These are phyloP conservation scores for Candida ipomoeae DNA, from an alignment of 805 yeast species.

Conservation along the genomic window DNA sequence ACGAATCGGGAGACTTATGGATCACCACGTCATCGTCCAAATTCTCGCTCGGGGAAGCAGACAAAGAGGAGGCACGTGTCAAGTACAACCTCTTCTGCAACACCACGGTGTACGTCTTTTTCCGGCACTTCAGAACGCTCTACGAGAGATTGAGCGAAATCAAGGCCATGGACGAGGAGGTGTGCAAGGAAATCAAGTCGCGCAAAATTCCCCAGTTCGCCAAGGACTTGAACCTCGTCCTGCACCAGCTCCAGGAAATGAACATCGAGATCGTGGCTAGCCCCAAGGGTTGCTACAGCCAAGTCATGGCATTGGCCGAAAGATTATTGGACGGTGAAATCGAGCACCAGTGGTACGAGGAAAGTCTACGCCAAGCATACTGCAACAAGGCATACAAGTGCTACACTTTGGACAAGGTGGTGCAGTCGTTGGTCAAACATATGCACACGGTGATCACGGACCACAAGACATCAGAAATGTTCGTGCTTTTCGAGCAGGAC, in stretches of 20 bases:
- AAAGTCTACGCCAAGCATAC: constrained; percentile 89
- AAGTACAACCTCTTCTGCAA: constrained; percentile 80
- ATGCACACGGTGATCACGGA: constrained; percentile 82
- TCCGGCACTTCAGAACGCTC: constrained; percentile 78
- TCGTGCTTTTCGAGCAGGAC: constrained; percentile 79
- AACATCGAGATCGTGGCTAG: constrained; percentile 65
- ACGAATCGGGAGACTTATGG: constrained; percentile 41
- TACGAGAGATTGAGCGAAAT: constrained; percentile 78
- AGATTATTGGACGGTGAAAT: constrained; percentile 81
- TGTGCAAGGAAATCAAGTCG: constrained; percentile 63
- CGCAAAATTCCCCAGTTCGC: constrained; percentile 74
- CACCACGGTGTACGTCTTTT: constrained; percentile 81
- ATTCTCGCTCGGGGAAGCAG: constrained; percentile 25
- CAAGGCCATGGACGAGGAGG: constrained; percentile 65
- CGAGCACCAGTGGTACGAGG: constrained; percentile 95
- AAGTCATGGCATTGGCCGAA: constrained; percentile 70
- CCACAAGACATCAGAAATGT: constrained; percentile 71
- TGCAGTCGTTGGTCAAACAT: constrained; percentile 70
- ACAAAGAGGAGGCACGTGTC: constrained; percentile 38
- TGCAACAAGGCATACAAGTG: constrained; percentile 89
- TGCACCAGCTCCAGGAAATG: constrained; percentile 76
- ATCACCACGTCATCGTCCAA: constrained; percentile 32
- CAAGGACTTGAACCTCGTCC: constrained; percentile 74
- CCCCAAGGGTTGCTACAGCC: constrained; percentile 62
- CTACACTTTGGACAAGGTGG: constrained; percentile 89